Evolutionary conservation across 2,329 filamentous ascomycete genomes (phyloP).

Genomic region (Westerdykella aurantiaca): DNA sequence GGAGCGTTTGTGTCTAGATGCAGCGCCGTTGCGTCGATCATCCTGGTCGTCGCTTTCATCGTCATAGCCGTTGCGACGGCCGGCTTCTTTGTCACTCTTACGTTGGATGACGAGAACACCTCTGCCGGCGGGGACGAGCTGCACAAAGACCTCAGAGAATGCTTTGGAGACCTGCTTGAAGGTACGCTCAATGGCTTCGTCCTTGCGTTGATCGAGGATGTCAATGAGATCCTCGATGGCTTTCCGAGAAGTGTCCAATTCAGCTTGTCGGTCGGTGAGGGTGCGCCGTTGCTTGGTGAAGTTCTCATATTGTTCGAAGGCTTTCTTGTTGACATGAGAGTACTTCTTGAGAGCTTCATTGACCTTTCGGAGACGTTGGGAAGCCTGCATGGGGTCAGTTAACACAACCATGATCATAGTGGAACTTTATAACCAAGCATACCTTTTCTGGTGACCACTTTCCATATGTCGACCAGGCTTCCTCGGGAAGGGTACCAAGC

Average conservation of each 20-base stretch:
- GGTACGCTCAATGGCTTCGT: slow-evolving; percentile 95
- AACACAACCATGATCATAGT: neutral
- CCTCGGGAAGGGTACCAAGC: slow-evolving; percentile 85
- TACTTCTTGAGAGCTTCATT: slow-evolving; percentile 94
- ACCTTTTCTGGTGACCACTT: slow-evolving; percentile 73
- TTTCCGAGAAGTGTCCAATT: slow-evolving; percentile 77
- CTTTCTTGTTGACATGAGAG: slow-evolving; percentile 98
- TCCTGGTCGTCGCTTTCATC: slow-evolving; percentile 43
- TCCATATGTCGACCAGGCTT: slow-evolving; percentile 87
- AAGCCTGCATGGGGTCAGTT: slow-evolving; percentile 31
- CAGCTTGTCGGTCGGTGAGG: slow-evolving; percentile 74
- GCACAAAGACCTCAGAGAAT: slow-evolving; percentile 88
- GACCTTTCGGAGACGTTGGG: slow-evolving; percentile 75
- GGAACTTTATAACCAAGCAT: slow-evolving; percentile 23
- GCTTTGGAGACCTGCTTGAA: slow-evolving; percentile 97
- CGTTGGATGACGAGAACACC: slow-evolving; percentile 90
- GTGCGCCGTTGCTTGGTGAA: slow-evolving; percentile 90
- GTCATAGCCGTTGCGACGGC: slow-evolving; percentile 60
- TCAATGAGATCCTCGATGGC: slow-evolving; percentile 91
- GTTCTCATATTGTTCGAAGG: slow-evolving; percentile 97
- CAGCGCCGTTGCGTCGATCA: slow-evolving; percentile 16
- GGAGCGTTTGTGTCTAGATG: slow-evolving; percentile 11
- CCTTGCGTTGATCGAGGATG: slow-evolving; percentile 89
- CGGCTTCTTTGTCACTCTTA: slow-evolving; percentile 69
- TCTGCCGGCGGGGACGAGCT: slow-evolving; percentile 87